Evolutionary conservation across 805 yeast genomes (phyloP).

Genomic region (Clavispora asparagi): DNA sequence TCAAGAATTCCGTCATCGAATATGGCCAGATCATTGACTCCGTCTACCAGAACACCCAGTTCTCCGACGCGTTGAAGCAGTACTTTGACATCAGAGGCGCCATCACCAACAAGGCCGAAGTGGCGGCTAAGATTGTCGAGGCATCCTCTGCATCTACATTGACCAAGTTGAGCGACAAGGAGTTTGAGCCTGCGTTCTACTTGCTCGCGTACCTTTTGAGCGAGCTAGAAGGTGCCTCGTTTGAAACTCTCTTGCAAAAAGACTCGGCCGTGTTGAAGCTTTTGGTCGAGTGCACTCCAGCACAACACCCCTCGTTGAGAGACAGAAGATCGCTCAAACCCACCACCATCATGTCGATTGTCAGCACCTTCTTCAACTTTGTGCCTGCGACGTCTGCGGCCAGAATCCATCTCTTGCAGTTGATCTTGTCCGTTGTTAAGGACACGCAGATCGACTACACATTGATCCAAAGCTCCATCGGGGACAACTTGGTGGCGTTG

Average conservation of each 20-base stretch:
- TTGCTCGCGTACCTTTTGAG: conserved; percentile 31
- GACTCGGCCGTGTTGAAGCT: conserved; percentile 23
- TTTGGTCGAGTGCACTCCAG: conserved; percentile 29
- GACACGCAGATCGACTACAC: conserved; percentile 26
- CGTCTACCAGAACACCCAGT: conserved; percentile 21
- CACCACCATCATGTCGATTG: conserved; percentile 35
- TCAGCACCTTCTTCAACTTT: conserved; percentile 39
- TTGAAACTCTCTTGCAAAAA: conserved; percentile 19
- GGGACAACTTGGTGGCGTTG: conserved; percentile 33
- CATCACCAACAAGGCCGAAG: conserved; percentile 23
- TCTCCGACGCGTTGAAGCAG: conserved; percentile 22
- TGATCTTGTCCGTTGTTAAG: conserved; percentile 28
- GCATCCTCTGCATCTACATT: conserved; percentile 26
- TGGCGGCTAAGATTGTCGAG: conserved; percentile 23
- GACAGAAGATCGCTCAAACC: conserved; percentile 41
- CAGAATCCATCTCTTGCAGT: conserved; percentile 27
- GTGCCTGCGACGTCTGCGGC: conserved; percentile 27
- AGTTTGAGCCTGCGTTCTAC: conserved; percentile 42
- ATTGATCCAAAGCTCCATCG: conserved; percentile 31
- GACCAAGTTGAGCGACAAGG: conserved; percentile 35
- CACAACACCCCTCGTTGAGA: conserved; percentile 35
- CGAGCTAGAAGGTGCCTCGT: conserved; percentile 22
- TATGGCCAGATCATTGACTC: conserved; percentile 35
- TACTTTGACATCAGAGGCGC: conserved; percentile 19
- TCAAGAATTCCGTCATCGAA: conserved; percentile 36